Evolutionary conservation across 805 yeast genomes (phyloP).

Genomic region (Blastobotrys chiropterorum): DNA sequence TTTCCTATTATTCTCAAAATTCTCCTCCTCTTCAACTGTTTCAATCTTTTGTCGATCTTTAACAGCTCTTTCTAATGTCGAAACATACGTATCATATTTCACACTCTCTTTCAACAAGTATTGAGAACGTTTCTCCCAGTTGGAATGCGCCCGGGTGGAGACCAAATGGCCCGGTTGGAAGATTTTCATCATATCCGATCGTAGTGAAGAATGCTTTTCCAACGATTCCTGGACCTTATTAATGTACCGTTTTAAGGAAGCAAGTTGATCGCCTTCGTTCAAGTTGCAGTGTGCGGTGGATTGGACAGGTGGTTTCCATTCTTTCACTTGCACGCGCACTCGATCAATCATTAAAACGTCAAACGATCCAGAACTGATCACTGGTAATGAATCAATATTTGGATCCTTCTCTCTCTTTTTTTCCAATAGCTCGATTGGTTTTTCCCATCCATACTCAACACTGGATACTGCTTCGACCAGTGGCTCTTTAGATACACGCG

Average conservation of each 20-base stretch:
- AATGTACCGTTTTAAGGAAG: constrained; percentile 35
- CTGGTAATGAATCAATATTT: neutral
- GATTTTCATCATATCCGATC: constrained; percentile 32
- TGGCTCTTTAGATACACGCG: constrained; percentile 74
- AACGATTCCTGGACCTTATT: constrained; percentile 33
- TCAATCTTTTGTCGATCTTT: constrained; percentile 12
- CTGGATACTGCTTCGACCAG: constrained; percentile 60
- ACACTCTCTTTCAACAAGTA: constrained; percentile 23
- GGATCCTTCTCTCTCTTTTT: too few relatives aligned
- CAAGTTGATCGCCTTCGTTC: constrained; percentile 35
- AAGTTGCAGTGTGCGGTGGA: constrained; percentile 24
- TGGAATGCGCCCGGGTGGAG: constrained; percentile 24
- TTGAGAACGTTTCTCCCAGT: constrained; percentile 29
- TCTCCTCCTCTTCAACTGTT: constrained; percentile 1
- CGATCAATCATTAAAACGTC: constrained; percentile 18
- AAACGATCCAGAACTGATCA: constrained; percentile 8
- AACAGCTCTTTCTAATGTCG: constrained; percentile 19
- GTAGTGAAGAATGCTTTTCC: constrained; percentile 38
- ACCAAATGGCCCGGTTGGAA: constrained; percentile 23
- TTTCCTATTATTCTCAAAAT: neutral
- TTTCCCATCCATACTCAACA: constrained; percentile 74
- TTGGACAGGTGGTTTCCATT: constrained; percentile 29
- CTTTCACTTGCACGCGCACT: constrained; percentile 21
- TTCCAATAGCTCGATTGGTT: constrained; percentile 12
- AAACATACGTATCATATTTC: constrained; percentile 25